A percentile compares a stretch with the other conserved stretches of the same genome.
phyloP scores from a whole-genome alignment of 2,329 filamentous ascomycete species.

The Fusarium xylarioides region DNA sequence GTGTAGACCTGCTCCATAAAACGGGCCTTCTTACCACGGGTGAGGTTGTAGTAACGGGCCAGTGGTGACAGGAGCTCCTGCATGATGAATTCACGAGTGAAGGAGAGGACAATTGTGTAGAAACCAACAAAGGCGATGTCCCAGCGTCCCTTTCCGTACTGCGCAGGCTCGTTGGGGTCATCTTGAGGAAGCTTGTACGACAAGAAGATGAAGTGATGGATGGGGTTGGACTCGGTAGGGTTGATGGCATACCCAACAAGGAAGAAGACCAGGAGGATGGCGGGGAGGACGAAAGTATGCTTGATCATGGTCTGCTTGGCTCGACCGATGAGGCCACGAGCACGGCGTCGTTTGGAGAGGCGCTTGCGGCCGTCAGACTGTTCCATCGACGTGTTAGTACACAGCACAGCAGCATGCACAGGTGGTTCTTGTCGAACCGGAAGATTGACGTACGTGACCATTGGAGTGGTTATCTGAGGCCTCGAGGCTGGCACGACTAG shows the following conservation, averaged over 20 bases:
- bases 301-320: conserved; percentile 66
- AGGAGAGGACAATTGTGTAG: conserved; percentile 89
- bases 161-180: conserved; percentile 57
- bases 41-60: conserved; percentile 75
- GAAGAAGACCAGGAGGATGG: conserved; percentile 72
- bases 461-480: conserved; percentile 32
- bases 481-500: conserved; percentile 59
- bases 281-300: conserved; percentile 72
- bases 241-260: conserved; percentile 76
- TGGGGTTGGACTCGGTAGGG: conserved; percentile 79
- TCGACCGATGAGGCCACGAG: conserved; percentile 57
- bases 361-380: conserved; percentile 50
- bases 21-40: conserved; percentile 80
- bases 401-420: not conserved
- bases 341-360: conserved; percentile 64
- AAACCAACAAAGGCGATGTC: conserved; percentile 89
- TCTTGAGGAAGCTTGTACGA: conserved; percentile 76
- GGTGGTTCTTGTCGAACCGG: not conserved
- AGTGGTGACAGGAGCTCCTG: conserved; percentile 84
- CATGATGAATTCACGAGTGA: conserved; percentile 96
- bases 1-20: conserved; percentile 99
- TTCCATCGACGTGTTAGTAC: conserved; percentile 15
- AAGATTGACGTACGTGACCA: conserved; percentile 22
- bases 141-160: conserved; percentile 89
- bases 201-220: conserved; percentile 86